Conservation (phyloP, 2,329 filamentous ascomycete genomes). For the Botrytis fragariae region DNA sequence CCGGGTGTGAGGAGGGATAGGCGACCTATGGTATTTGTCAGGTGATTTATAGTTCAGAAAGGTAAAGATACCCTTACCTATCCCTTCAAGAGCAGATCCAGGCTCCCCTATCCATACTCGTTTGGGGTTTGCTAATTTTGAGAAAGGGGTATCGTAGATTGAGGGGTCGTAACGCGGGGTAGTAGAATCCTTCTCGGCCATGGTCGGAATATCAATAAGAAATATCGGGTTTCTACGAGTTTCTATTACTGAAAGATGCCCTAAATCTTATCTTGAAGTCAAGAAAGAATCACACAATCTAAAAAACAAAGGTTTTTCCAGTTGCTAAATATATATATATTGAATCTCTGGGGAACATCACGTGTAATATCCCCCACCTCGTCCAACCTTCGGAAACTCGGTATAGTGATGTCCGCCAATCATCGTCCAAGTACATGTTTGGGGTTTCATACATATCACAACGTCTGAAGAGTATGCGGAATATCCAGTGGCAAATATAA, state of each 20-base stretch:
- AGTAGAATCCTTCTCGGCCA: constrained; percentile 1
- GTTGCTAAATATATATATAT: neutral
- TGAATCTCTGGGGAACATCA: neutral
- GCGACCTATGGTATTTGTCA: constrained; percentile 31
- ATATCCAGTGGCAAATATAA: neutral
- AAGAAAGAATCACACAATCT: neutral
- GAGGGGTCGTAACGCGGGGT: constrained; percentile 25
- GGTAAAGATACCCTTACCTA: constrained; percentile 20
- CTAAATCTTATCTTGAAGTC: neutral
- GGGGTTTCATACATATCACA: neutral
- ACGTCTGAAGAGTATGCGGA: neutral
- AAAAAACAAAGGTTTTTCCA: neutral
- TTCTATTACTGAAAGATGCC: too few species aligned
- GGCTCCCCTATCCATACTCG: constrained; percentile 31
- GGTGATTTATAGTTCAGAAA: neutral
- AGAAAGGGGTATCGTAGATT: constrained; percentile 29
- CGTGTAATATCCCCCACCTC: neutral
- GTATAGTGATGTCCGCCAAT: neutral
- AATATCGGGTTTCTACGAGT: neutral
- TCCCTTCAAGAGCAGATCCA: constrained; percentile 25
- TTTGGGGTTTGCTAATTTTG: constrained; percentile 27
- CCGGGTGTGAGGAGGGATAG: constrained; percentile 51
- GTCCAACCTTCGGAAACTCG: neutral
- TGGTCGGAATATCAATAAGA: neutral
- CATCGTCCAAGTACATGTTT: neutral